phyloP scores from a whole-genome alignment of 495 filamentous ascomycete genomes.

The Coniosporium apollinis region DNA sequence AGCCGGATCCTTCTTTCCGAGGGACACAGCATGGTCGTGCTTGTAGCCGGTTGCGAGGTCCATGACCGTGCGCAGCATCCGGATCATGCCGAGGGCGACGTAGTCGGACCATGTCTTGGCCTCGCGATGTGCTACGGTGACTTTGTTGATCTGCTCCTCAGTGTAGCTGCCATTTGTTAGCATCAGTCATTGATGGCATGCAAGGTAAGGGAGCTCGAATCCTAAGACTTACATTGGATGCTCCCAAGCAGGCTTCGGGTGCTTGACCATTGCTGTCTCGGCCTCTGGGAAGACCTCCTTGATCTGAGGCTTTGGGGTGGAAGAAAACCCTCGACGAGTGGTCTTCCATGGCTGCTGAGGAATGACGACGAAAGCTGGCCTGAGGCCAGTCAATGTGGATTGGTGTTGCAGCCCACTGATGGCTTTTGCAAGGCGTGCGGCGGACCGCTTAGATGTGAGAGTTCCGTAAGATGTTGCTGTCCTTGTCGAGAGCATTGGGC shows the following conservation, averaged over 20 bases:
- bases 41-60: constrained; percentile 57
- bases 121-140: constrained; percentile 50
- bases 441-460: constrained; percentile 14
- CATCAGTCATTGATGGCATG: background rate
- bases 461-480: constrained; percentile 2
- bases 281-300: constrained; percentile 26
- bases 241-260: constrained; percentile 42
- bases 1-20: constrained; percentile 23
- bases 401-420: constrained; percentile 11
- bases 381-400: constrained; percentile 3
- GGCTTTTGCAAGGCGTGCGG: constrained; percentile 16
- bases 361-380: constrained; percentile 13
- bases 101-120: constrained; percentile 50
- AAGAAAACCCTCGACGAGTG: constrained; percentile 15
- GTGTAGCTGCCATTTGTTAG: constrained; percentile 32
- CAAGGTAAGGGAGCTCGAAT: constrained; percentile 10
- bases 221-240: constrained; percentile 41
- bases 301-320: constrained; percentile 7
- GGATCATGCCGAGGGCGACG: constrained; percentile 43
- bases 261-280: constrained; percentile 17
- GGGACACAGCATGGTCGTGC: constrained; percentile 38
- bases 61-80: constrained; percentile 46
- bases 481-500: constrained; percentile 10
- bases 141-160: constrained; percentile 42
- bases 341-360: constrained; percentile 8